Conservation (phyloP, 495 filamentous ascomycete species). For the Staphylotrichum longicolle region DNA sequence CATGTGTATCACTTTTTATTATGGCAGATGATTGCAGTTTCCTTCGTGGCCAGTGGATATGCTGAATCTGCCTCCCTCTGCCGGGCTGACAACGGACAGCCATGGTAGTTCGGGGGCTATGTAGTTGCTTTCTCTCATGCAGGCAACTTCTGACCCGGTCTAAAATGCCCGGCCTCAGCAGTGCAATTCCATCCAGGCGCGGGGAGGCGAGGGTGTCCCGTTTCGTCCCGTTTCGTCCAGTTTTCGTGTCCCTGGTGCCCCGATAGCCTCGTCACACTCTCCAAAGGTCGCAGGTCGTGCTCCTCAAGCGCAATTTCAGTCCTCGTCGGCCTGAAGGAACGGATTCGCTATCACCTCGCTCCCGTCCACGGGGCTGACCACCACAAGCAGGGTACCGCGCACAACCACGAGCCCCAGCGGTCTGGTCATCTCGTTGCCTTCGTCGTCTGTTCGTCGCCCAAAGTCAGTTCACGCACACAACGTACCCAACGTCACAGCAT, state of each 20-base stretch:
- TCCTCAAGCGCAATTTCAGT: neutral
- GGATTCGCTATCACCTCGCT: conserved; percentile 96
- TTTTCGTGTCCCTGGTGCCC: neutral
- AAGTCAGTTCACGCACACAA: too few relatives aligned
- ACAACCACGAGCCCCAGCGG: conserved; percentile 88
- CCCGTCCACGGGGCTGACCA: conserved; percentile 89
- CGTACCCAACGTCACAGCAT: too few relatives aligned
- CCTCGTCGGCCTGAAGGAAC: conserved; percentile 61
- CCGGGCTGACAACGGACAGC: neutral
- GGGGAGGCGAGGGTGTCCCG: too few relatives aligned
- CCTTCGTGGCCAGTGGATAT: neutral
- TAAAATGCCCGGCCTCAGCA: neutral
- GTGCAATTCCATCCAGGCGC: too few relatives aligned
- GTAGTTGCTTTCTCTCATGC: neutral
- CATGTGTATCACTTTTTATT: too few relatives aligned
- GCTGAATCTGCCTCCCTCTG: neutral
- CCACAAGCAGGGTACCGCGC: conserved; percentile 84
- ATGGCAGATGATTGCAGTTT: too few relatives aligned
- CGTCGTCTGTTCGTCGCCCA: conserved; percentile 62
- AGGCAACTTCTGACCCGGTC: neutral
- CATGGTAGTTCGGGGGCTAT: too few relatives aligned
- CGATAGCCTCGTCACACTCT: neutral
- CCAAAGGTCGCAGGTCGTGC: neutral
- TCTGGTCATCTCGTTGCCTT: conserved; percentile 81
- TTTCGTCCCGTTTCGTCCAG: too few relatives aligned